Evolutionary conservation across 2,329 filamentous ascomycete species (phyloP).

Genomic region (Penicillium hesseltinei): DNA sequence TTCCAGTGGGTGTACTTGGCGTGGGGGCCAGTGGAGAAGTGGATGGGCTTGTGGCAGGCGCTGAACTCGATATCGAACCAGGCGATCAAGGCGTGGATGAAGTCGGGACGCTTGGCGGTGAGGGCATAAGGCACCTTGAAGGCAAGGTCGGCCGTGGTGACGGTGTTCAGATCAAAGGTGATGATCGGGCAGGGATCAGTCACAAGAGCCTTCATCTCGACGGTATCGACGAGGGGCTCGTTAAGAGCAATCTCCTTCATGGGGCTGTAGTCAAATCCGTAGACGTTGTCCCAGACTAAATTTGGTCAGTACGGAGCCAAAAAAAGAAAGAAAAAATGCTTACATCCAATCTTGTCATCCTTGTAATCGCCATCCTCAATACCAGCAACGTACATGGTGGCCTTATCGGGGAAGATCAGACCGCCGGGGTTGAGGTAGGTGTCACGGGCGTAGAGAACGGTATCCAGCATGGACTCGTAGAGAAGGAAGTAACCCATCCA

Average conservation of each 20-base stretch:
- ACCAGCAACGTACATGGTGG: constrained; percentile 91
- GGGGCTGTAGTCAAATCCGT: constrained; percentile 93
- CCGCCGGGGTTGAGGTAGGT: constrained; percentile 82
- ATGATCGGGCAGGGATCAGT: constrained; percentile 85
- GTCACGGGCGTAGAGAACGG: constrained; percentile 93
- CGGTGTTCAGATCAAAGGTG: constrained; percentile 89
- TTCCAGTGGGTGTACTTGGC: constrained; percentile 99
- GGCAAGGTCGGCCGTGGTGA: constrained; percentile 76
- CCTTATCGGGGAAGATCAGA: constrained; percentile 98
- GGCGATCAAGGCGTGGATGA: constrained; percentile 90
- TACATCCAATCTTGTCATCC: constrained; percentile 99
- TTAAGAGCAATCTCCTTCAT: constrained; percentile 91
- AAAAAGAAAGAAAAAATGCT: constrained; percentile 38
- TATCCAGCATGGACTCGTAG: constrained; percentile 99
- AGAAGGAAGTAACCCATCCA: constrained; percentile 99
- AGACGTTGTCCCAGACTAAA: constrained; percentile 98
- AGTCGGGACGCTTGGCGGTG: constrained; percentile 78
- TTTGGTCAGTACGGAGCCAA: constrained; percentile 24
- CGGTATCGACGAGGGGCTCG: constrained; percentile 94
- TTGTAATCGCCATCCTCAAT: constrained; percentile 99
- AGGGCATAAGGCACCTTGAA: constrained; percentile 80
- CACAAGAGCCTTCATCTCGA: constrained; percentile 94
- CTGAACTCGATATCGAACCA: constrained; percentile 99
- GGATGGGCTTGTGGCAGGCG: constrained; percentile 95
- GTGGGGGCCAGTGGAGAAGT: constrained; percentile 95